These are phyloP conservation scores for Aspergillus brasiliensis DNA, from an alignment of 2,329 filamentous ascomycete genomes.

Conservation along the genomic window DNA sequence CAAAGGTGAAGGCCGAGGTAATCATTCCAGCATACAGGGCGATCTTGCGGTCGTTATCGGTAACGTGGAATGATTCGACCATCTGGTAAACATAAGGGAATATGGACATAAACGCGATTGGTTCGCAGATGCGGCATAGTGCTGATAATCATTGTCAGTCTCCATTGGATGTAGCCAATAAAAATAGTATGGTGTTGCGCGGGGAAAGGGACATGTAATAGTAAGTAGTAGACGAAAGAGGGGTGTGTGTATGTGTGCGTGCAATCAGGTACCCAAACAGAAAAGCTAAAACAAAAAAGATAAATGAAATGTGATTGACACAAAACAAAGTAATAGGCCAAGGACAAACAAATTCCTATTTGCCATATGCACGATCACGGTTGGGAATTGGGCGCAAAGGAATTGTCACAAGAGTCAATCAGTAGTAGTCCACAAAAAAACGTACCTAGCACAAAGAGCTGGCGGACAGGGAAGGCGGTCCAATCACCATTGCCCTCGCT, in stretches of 20 bases:
- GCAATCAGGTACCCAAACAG: not conserved
- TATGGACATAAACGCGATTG: slow-evolving; percentile 99
- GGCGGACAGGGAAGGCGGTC: slow-evolving; percentile 58
- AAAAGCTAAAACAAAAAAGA: not conserved
- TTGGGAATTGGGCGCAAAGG: slow-evolving; percentile 21
- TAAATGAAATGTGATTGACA: not conserved
- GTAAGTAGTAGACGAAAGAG: not conserved
- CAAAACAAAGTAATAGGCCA: not conserved
- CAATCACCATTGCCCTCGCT: slow-evolving; percentile 34
- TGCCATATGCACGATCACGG: not conserved
- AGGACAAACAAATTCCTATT: slow-evolving; percentile 7
- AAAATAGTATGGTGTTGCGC: slow-evolving; percentile 1
- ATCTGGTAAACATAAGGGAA: slow-evolving; percentile 99
- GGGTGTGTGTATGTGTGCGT: not conserved
- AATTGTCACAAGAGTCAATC: not conserved
- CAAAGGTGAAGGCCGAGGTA: slow-evolving; percentile 92
- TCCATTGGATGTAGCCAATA: not conserved
- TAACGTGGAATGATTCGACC: slow-evolving; percentile 88
- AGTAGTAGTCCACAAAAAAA: slow-evolving; percentile 18
- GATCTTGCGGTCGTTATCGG: slow-evolving; percentile 75
- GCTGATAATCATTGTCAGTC: slow-evolving; percentile 54
- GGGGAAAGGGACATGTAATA: not conserved
- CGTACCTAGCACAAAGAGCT: slow-evolving; percentile 55
- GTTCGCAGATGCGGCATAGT: slow-evolving; percentile 93
- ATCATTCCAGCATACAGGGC: slow-evolving; percentile 94